Evolutionary conservation across 371 early-diverging fungal species (phyloP).

Genomic region (Dichotomocladium elegans): DNA sequence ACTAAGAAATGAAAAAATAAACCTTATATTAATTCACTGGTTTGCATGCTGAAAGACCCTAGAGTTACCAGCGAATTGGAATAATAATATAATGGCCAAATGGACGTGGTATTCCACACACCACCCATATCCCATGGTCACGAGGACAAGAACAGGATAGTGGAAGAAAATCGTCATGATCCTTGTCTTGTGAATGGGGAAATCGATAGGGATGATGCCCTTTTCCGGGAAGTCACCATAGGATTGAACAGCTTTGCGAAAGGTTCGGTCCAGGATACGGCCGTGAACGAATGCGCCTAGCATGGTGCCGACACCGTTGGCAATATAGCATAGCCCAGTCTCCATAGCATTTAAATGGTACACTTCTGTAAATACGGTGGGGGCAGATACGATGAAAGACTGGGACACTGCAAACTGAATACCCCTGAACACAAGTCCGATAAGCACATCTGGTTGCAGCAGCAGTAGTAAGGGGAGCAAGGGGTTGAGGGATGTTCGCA

Average conservation of each 20-base stretch:
- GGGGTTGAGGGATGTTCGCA: constrained; percentile 6
- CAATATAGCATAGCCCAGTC: constrained; percentile 14
- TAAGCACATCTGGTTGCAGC: constrained; percentile 9
- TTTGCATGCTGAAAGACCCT: background rate
- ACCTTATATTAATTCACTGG: background rate
- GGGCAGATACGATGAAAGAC: constrained; percentile 1
- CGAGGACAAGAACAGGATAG: background rate
- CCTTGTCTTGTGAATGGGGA: constrained; percentile 13
- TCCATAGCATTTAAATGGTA: constrained; percentile 14
- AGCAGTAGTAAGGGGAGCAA: constrained; percentile 11
- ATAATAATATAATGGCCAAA: constrained; percentile 6
- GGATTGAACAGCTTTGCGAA: background rate
- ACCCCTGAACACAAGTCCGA: constrained; percentile 6
- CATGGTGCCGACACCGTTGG: constrained; percentile 8
- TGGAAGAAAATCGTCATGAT: constrained; percentile 6
- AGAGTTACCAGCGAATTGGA: constrained; percentile 13
- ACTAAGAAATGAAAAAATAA: background rate
- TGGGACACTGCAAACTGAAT: constrained; percentile 11
- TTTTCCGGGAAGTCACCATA: background rate
- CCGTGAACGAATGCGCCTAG: constrained; percentile 12
- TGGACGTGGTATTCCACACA: background rate
- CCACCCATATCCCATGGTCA: constrained; percentile 14
- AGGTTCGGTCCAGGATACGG: constrained; percentile 12
- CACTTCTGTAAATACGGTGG: constrained; percentile 7
- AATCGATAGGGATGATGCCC: constrained; percentile 1